Conservation (phyloP, 202 grass and related monocot species). For the Musa balbisiana region DNA sequence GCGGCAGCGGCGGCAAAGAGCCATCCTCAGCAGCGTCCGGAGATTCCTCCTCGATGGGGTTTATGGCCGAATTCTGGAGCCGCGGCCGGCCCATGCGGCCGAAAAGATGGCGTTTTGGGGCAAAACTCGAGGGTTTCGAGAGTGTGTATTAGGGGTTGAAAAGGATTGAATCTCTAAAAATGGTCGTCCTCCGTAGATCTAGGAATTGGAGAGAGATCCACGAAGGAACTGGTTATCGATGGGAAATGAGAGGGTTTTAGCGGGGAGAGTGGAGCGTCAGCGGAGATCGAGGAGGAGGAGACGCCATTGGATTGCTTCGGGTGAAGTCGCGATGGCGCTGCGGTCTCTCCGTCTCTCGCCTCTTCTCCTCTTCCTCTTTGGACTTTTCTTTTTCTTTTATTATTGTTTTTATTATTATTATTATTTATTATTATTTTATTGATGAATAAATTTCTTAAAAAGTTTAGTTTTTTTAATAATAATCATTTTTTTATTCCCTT, state of each 20-base stretch:
- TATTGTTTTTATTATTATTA: too few species aligned
- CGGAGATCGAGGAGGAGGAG: conserved; percentile 1
- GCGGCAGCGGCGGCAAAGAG: not conserved
- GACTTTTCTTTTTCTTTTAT: not conserved
- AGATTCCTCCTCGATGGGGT: conserved; percentile 59
- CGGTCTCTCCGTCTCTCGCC: not conserved
- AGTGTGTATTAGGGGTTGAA: not conserved
- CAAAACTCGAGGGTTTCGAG: not conserved
- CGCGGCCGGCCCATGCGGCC: conserved; percentile 44
- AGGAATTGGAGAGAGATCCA: not conserved
- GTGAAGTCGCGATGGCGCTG: not conserved
- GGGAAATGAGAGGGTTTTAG: not conserved
- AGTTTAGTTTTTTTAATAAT: too few species aligned
- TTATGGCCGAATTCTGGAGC: conserved; percentile 36
- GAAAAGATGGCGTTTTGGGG: not conserved
- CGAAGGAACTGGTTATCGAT: not conserved
- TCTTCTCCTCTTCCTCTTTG: not conserved
- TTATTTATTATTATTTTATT: too few species aligned
- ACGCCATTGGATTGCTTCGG: not conserved
- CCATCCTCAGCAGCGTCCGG: conserved; percentile 5
- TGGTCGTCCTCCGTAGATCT: not conserved
- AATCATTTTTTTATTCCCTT: too few species aligned
- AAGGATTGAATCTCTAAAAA: not conserved
- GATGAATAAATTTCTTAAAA: too few species aligned
- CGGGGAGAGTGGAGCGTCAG: not conserved